Conservation (phyloP, 352 stramenopile genomes). For the Phytopythium aichiense region DNA sequence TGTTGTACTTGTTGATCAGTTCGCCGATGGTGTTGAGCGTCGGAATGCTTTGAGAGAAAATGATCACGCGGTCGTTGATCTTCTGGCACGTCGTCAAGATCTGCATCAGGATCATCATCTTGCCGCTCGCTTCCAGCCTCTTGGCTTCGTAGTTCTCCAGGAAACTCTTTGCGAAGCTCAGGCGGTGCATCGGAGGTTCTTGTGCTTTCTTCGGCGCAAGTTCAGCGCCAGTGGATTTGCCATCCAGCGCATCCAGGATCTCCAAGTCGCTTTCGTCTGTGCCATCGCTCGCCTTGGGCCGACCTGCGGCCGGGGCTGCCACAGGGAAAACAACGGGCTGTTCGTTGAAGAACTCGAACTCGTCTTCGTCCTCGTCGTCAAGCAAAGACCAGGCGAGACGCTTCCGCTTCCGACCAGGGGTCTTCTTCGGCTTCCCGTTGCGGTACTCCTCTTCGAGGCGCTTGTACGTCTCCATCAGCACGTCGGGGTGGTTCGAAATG, state of each 20-base stretch:
- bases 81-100: constrained; percentile 63
- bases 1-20: constrained; percentile 69
- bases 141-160: constrained; percentile 50
- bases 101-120: constrained; percentile 87
- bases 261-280: constrained; percentile 39
- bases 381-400: constrained; percentile 14
- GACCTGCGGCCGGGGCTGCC: neutral
- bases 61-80: constrained; percentile 79
- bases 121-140: constrained; percentile 69
- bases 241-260: constrained; percentile 37
- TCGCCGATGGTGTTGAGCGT: constrained; percentile 77
- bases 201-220: neutral
- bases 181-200: constrained; percentile 31
- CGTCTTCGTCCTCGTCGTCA: constrained; percentile 57
- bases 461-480: constrained; percentile 65
- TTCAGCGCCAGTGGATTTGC: constrained; percentile 6
- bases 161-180: constrained; percentile 68
- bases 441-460: constrained; percentile 50
- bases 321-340: neutral
- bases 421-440: constrained; percentile 30
- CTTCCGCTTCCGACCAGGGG: constrained; percentile 12
- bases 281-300: constrained; percentile 3
- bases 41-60: constrained; percentile 89
- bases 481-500: constrained; percentile 88
- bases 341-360: constrained; percentile 29